Evolutionary conservation across 306 rosid genomes (phyloP), one percentile per base, ranked within the genome.

Genomic region (Castanea crenata): DNA sequence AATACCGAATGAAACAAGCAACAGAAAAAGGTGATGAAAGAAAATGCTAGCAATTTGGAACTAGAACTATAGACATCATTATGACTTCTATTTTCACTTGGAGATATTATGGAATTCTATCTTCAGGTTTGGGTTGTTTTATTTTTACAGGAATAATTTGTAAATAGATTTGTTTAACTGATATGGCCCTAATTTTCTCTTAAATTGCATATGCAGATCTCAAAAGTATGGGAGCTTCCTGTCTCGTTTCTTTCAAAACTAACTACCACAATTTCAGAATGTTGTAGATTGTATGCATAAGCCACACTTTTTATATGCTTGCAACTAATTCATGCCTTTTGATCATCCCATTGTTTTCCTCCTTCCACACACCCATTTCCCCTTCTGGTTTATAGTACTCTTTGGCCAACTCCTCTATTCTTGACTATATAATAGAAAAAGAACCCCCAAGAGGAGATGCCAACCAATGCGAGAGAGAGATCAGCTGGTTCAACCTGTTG

Each of bases 281-380:
- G 99, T 98, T 89, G 90, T 84, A 86, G 97, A 90, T 88, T 91
- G 83, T 89, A 89, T 77, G 35, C 88, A 52, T 93, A 97, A 15
- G 92, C 98, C 93, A 95, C 75, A 89, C 51, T 92, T 90, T 74
- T 85, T 93, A 55, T 95, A 88, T 82, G 87, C 97, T 58, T 86
- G 96, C 83, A 91, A 91, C 83, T 80, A 94, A 31, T 88, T 92
- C 79, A 73, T 95, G 78, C 85, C 91, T 70, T 89, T 92, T 74
- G 76, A 83, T 84, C 82, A 91, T 79, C 95, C 96, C n/a, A 83
- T 95, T 67, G 86, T 70, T 82, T 95, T 95, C 89, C 99, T 95
- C 83, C 92, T 92, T 1, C 27, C 27, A 19, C 57, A 86, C 84
- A 89, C 85, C 51, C 91, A 85, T 84, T 78, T 5, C 41, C 5